Base-by-base conservation (phyloP, 2,329 filamentous ascomycete species). In the Hansfordia pulvinata region DNA sequence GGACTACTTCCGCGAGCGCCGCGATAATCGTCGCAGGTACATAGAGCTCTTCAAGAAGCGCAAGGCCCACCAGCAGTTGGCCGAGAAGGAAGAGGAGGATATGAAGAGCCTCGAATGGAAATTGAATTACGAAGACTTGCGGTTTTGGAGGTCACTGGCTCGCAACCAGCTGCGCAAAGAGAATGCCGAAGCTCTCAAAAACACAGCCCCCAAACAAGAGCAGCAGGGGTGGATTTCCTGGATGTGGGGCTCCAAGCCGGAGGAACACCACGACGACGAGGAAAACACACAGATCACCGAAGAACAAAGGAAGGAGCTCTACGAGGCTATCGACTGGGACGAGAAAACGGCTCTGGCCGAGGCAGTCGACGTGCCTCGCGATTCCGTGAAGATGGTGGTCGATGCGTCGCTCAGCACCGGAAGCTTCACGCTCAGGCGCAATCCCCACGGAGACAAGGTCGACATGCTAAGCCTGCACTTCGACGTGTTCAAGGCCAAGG, bases 271-370 rank as follows among this genome's bases (percentile, higher is more conserved):
- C 26, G 67, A 80, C 20, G 64, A 80, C 23, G 64, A 75, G 4
- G 79, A 92, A 39, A 80, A 86, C 35, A 82, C 76, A 0, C 72
- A 84, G 32, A 93, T 98, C 66, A 92, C 83, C 0, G 90, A 98
- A 34, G 77, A 96, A 51, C 86, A 99, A 49, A 77, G 88, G 21
- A 85, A 96, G 49, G 88, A 98, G 53, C 68, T 99, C 8, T 98
- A 96, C 50, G 79, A 92, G 40, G 92, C 84, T 26, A 99, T 99
- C 42, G 90, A 96, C 43, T 99, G 88, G 76, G 83, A 98, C 35
- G 90, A 99, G 53, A 96, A 94, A 60, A 76, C 86, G 33, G 82
- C 80, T 2, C 66, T 98, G 20, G 67, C 84, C 0, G 85, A 93
- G 38, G 77, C 80, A 21, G 76, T 99, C 4, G 90, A 98, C 40